A percentile compares a stretch with the other conserved stretches of the same genome.
Evolutionary conservation across 2,329 filamentous ascomycete genomes (phyloP).

Genomic region (Pseudocercospora pini-densiflorae): DNA sequence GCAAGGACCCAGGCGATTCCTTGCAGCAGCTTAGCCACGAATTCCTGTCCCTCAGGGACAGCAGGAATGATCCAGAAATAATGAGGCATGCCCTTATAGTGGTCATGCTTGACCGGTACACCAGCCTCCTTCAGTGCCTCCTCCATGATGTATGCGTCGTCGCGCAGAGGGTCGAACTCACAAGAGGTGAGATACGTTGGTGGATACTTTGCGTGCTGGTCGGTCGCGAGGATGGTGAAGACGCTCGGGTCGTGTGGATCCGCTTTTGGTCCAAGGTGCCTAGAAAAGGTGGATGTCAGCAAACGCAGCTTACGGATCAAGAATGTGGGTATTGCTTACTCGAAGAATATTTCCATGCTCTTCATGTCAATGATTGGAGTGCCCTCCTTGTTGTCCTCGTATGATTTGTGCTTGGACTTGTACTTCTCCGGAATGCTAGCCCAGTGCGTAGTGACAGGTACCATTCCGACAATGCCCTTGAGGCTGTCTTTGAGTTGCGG

Average conservation of each 20-base stretch:
- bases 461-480: constrained; percentile 41
- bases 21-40: constrained; percentile 24
- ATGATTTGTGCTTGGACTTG: constrained; percentile 28
- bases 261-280: constrained; percentile 17
- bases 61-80: constrained; percentile 42
- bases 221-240: constrained; percentile 29
- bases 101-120: constrained; percentile 17
- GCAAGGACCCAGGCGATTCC: constrained; percentile 30
- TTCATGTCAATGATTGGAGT: constrained; percentile 31
- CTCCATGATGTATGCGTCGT: constrained; percentile 59
- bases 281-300: background rate
- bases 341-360: constrained; percentile 32
- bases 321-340: constrained; percentile 13
- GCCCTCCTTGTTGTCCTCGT: constrained; percentile 28
- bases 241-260: constrained; percentile 28
- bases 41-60: constrained; percentile 25
- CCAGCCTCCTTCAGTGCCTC: constrained; percentile 50
- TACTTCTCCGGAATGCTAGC: constrained; percentile 32
- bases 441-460: constrained; percentile 43
- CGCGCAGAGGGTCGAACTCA: constrained; percentile 56
- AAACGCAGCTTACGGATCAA: background rate
- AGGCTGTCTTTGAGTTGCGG: constrained; percentile 34
- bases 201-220: constrained; percentile 43
- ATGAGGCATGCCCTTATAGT: constrained; percentile 44
- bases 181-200: constrained; percentile 56